Conservation (phyloP, 75 land plant species). For the Cunninghamia lanceolata region DNA sequence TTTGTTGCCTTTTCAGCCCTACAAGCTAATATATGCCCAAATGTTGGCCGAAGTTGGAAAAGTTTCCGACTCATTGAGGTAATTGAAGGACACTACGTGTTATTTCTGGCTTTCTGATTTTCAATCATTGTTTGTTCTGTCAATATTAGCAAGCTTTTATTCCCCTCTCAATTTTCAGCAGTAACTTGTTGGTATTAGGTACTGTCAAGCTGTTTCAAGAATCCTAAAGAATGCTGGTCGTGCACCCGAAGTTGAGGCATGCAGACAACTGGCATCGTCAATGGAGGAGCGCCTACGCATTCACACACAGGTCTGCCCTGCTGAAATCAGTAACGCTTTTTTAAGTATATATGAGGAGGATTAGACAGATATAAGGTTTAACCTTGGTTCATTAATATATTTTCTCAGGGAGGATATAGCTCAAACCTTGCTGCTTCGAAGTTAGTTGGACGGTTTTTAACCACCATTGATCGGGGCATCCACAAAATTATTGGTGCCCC, state of each 20-base stretch:
- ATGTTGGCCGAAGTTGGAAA: conserved; percentile 97
- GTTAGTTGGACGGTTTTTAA: conserved; percentile 66
- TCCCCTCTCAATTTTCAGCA: conserved; percentile 11
- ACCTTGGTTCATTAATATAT: not conserved
- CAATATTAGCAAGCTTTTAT: not conserved
- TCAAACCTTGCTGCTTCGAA: conserved; percentile 74
- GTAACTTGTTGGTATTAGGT: conserved; percentile 41
- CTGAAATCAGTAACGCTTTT: not conserved
- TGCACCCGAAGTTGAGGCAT: conserved; percentile 73
- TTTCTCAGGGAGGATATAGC: conserved; percentile 68
- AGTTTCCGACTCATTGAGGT: conserved; percentile 79
- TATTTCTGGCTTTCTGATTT: not conserved
- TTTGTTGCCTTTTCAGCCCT: conserved; percentile 89
- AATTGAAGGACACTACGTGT: conserved; percentile 10
- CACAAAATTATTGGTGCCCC: conserved; percentile 79
- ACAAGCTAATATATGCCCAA: conserved; percentile 89
- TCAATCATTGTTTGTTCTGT: not conserved
- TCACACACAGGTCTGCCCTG: conserved; percentile 76
- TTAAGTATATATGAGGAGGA: not conserved
- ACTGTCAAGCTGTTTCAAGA: conserved; percentile 77
- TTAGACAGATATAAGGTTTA: not conserved
- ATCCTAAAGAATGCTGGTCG: conserved; percentile 81
- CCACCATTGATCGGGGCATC: conserved; percentile 75
- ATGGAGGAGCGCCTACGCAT: conserved; percentile 85
- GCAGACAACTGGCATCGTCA: conserved; percentile 50